Percentiles rank a stretch among this genome's conserved stretches.
Conservation (phyloP, 306 rosid genomes). For the Phaseolus lunatus region DNA sequence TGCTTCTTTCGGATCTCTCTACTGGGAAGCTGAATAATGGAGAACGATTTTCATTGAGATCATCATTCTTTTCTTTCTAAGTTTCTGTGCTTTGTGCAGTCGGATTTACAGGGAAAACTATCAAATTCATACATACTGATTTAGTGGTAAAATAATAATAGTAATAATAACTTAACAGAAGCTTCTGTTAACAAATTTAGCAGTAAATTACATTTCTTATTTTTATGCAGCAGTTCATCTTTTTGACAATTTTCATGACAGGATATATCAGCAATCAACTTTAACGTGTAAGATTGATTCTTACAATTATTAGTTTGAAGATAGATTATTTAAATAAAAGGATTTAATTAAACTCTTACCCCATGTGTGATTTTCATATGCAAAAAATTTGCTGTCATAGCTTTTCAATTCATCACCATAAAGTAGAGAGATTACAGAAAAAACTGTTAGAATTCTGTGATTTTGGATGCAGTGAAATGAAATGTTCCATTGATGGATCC, state of each 20-base stretch:
- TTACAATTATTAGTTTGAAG: too few species aligned
- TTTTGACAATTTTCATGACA: too few species aligned
- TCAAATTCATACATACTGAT: conserved; percentile 9
- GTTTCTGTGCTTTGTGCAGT: conserved; percentile 80
- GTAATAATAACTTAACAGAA: too few species aligned
- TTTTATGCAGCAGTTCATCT: too few species aligned
- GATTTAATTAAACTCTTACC: too few species aligned
- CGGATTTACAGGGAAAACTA: conserved; percentile 40
- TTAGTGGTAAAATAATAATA: not conserved
- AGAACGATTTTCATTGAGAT: conserved; percentile 44
- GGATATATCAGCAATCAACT: too few species aligned
- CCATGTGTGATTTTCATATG: too few species aligned
- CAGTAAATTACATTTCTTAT: not conserved
- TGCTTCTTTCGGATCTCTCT: conserved; percentile 28
- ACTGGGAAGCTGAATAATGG: conserved; percentile 48
- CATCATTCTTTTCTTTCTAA: conserved; percentile 61
- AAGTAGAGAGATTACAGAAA: too few species aligned
- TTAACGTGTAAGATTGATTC: not conserved
- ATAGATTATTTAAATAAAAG: too few species aligned
- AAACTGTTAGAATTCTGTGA: not conserved
- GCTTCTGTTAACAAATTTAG: not conserved
- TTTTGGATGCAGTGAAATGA: not conserved
- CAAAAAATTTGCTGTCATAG: too few species aligned
- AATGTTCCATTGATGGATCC: not conserved
- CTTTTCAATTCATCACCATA: too few species aligned